Evolutionary conservation across 1,139 yeast species (phyloP).

Genomic region (Entelexis sorbosivorans): DNA sequence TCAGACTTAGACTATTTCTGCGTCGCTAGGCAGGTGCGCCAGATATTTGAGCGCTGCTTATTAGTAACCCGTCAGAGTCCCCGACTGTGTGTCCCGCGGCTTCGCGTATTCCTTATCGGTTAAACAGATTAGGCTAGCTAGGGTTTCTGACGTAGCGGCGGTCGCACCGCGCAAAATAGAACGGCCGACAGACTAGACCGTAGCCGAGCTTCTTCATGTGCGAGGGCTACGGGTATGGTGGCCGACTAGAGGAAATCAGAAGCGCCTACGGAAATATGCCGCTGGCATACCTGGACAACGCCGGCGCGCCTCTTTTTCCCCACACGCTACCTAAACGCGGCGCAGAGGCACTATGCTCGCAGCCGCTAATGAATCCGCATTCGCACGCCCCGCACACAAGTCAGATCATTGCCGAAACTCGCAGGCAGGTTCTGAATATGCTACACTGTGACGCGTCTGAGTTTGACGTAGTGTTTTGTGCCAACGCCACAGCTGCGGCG

Average conservation of each 20-base stretch:
- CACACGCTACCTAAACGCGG: constrained; percentile 26
- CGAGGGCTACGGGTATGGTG: constrained; percentile 4
- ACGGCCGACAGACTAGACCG: too few relatives aligned
- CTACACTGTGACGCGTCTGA: constrained; percentile 31
- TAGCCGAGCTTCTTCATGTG: not conserved
- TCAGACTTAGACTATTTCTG: too few relatives aligned
- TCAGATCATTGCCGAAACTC: constrained; percentile 25
- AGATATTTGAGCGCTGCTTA: too few relatives aligned
- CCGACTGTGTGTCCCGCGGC: not conserved
- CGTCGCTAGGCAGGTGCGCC: too few relatives aligned
- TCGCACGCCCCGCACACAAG: constrained; percentile 30
- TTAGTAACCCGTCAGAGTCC: not conserved
- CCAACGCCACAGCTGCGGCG: constrained; percentile 35
- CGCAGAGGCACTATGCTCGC: constrained; percentile 24
- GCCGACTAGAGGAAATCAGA: constrained; percentile 17
- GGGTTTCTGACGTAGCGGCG: not conserved
- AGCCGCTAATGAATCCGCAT: constrained; percentile 35
- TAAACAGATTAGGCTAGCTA: not conserved
- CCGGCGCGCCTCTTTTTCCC: constrained; percentile 34
- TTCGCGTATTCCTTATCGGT: not conserved
- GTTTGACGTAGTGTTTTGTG: constrained; percentile 35
- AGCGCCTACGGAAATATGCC: constrained; percentile 19
- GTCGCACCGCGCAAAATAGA: too few relatives aligned
- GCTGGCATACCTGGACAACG: constrained; percentile 34
- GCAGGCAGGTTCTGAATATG: constrained; percentile 28